Conservation (phyloP, 306 rosid genomes). For the Calophaca sinica region DNA sequence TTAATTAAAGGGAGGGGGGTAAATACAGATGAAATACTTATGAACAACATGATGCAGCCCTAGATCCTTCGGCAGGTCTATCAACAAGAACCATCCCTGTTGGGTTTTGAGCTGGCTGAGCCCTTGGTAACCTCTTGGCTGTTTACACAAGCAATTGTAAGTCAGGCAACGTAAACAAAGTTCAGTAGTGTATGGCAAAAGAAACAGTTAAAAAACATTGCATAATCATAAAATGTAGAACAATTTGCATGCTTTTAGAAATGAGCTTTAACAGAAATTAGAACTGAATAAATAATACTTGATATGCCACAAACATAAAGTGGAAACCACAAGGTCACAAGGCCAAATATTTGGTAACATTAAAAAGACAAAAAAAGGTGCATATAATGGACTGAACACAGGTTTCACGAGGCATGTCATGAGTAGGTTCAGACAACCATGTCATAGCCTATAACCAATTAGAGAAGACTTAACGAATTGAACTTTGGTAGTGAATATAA, state of each 20-base stretch:
- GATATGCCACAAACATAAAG: neutral
- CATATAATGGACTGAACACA: no score
- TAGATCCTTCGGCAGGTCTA: constrained; percentile 62
- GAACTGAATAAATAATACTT: neutral
- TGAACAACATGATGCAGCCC: constrained; percentile 68
- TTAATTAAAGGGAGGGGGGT: constrained; percentile 24
- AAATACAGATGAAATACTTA: constrained; percentile 37
- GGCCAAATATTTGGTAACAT: neutral
- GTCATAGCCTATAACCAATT: no score
- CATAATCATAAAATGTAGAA: neutral
- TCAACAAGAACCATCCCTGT: constrained; percentile 74
- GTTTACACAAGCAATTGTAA: constrained; percentile 48
- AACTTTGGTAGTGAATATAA: no score
- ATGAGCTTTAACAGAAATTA: constrained; percentile 11
- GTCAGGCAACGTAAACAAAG: constrained; percentile 30
- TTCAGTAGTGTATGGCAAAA: constrained; percentile 9
- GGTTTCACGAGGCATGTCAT: no score
- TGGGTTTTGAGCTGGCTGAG: constrained; percentile 71
- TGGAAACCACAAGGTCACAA: no score
- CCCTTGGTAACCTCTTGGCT: constrained; percentile 73
- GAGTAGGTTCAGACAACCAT: no score
- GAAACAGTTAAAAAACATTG: constrained; percentile 17
- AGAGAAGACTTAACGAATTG: no score
- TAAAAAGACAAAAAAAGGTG: neutral
- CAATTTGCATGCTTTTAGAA: constrained; percentile 24